phyloP scores from a whole-genome alignment of 2,329 filamentous ascomycete species.

The Scopulariopsis brevicaulis region DNA sequence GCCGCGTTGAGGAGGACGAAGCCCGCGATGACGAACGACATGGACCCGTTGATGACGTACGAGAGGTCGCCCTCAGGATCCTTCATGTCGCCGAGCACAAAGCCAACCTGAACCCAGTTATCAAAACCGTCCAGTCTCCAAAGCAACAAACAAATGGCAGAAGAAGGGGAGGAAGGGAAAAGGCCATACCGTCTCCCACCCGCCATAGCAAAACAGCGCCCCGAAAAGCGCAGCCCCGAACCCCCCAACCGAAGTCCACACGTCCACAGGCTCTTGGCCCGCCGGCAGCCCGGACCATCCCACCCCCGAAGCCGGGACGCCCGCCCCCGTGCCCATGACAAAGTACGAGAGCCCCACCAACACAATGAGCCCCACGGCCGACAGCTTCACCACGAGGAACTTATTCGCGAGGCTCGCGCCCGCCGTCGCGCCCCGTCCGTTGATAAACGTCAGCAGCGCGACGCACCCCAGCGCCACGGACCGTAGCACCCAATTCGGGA shows the following conservation, averaged over 20 bases:
- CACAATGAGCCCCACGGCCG: conserved; percentile 54
- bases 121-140: neutral
- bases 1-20: conserved; percentile 87
- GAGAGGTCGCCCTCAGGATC: conserved; percentile 84
- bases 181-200: conserved; percentile 94
- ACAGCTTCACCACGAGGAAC: conserved; percentile 83
- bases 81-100: conserved; percentile 93
- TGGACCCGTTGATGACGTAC: conserved; percentile 89
- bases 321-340: conserved; percentile 77
- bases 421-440: conserved; percentile 81
- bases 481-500: conserved; percentile 82
- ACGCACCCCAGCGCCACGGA: conserved; percentile 70
- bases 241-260: conserved; percentile 64
- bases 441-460: conserved; percentile 67
- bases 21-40: conserved; percentile 82
- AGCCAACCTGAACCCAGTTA: conserved; percentile 61
- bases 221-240: conserved; percentile 95
- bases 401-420: conserved; percentile 80
- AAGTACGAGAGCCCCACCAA: conserved; percentile 76
- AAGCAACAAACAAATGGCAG: neutral
- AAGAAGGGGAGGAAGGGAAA: conserved; percentile 9
- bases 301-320: conserved; percentile 63
- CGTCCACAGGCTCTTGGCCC: conserved; percentile 79
- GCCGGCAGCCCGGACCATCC: conserved; percentile 80
- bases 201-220: conserved; percentile 95